Conservation (phyloP, 1,284 basidiomycete genomes). For the Mycosarcoma mackinlayi region DNA sequence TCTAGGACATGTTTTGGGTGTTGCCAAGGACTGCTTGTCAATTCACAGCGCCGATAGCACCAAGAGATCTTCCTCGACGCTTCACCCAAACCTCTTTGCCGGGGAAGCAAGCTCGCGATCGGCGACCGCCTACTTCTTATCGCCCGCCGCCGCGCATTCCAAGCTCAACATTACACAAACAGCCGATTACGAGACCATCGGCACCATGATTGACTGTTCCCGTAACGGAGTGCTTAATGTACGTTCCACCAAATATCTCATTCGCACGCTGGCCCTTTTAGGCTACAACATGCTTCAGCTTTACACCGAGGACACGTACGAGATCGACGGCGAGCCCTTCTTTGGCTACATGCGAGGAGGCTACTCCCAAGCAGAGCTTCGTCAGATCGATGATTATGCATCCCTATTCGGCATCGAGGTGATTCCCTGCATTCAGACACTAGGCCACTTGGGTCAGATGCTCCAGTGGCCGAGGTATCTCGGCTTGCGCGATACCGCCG, state of each 20-base stretch:
- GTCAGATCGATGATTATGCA: conserved; percentile 68
- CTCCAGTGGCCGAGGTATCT: conserved; percentile 69
- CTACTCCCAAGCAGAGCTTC: conserved; percentile 59
- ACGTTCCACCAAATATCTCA: conserved; percentile 58
- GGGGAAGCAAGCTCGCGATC: background rate
- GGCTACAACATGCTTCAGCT: conserved; percentile 68
- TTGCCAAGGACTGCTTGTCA: conserved; percentile 25
- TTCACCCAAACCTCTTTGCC: conserved; percentile 35
- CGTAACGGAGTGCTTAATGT: conserved; percentile 68
- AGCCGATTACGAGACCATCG: conserved; percentile 55
- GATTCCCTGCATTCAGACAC: conserved; percentile 67
- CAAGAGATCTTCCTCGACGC: background rate
- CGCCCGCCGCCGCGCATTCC: conserved; percentile 11
- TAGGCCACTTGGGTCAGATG: conserved; percentile 69
- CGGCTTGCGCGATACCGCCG: conserved; percentile 67
- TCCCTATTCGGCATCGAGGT: conserved; percentile 54
- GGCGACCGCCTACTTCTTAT: conserved; percentile 14
- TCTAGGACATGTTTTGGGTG: conserved; percentile 51
- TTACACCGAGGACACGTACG: conserved; percentile 68
- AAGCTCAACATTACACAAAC: conserved; percentile 35
- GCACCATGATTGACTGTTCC: conserved; percentile 70
- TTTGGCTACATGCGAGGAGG: conserved; percentile 68
- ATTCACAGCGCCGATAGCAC: background rate
- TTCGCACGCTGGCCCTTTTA: conserved; percentile 64
- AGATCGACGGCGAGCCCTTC: conserved; percentile 68